Evolutionary conservation across 257 asterid genomes (phyloP), one percentile per base, ranked within the genome.

Genomic region (Petunia axillaris): DNA sequence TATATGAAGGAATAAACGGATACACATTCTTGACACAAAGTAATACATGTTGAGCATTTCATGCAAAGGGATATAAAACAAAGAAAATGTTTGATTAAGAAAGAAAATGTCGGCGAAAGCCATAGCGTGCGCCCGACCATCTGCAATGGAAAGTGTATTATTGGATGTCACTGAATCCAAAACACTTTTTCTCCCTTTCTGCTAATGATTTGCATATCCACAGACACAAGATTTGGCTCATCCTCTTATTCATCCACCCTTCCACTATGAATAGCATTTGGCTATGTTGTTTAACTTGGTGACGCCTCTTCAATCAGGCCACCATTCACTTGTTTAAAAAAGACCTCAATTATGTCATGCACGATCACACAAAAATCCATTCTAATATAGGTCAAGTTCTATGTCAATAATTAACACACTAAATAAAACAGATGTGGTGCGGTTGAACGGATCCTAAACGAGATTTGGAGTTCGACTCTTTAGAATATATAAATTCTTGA

Each of bases 91-190:
- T 58, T n/a, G 64, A 58, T 58, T 58, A n/a, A n/a, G 11, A 6
- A 58, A n/a, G 37, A 65, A 65, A 39, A 38, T 5, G 52, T 64
- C 48, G 46, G 11, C 50, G 73, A 16, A 40, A 14, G 7, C 7
- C 75, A 66, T 41, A 66, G 54, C 75, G 75, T 66, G 75, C 54
- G 53, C 14, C 54, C 74, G 53, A 66, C 74, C 74, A 66, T 66
- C 74, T 41, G 2, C 38, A 39, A 65, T 65, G 39, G 35, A 5
- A 4, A 13, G 5, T 14, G 41, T 4, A 13, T 65, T 5, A 65
- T 65, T 16, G 9, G 53, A 9, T 6, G 38, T 11, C n/a, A 11
- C 77, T 16, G 5, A 68, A 16, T 44, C 58, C 58, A 54, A 54
- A 54, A 13, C 7, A 54, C 60, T 54, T 0, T 13, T 3, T 59